Percentiles rank a stretch among this genome's conserved stretches.
Conservation (phyloP, 2,329 filamentous ascomycete genomes). For the Colletotrichum aenigma region DNA sequence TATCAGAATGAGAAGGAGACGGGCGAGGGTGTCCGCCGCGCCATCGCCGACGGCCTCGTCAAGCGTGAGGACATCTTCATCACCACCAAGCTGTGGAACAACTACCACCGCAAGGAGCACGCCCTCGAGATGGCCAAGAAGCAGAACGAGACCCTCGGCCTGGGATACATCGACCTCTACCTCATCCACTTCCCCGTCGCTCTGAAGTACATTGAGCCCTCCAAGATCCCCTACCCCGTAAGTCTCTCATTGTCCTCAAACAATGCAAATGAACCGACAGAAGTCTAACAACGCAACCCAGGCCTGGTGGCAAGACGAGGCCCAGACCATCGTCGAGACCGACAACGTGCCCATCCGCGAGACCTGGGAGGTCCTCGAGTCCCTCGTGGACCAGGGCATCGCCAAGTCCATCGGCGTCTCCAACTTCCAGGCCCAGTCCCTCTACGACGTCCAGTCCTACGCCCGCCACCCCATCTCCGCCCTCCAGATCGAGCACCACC, state of each 20-base stretch:
- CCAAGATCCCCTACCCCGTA: conserved; percentile 41
- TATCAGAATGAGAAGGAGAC: conserved; percentile 72
- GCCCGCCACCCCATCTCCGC: conserved; percentile 56
- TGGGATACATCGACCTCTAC: conserved; percentile 73
- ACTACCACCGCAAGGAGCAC: conserved; percentile 70
- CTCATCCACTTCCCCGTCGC: conserved; percentile 67
- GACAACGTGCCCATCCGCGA: conserved; percentile 48
- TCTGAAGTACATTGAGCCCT: conserved; percentile 46
- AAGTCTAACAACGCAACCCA: background rate
- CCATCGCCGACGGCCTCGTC: conserved; percentile 61
- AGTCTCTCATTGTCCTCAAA: background rate
- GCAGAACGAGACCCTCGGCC: conserved; percentile 64
- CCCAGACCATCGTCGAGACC: conserved; percentile 40
- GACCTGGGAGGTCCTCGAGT: conserved; percentile 68
- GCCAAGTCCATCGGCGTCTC: conserved; percentile 63
- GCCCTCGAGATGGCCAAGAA: conserved; percentile 65
- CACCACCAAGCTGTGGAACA: conserved; percentile 86
- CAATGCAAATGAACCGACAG: fast-evolving
- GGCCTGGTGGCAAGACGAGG: conserved; percentile 44
- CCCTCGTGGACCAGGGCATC: conserved; percentile 50
- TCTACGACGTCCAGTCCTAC: conserved; percentile 67
- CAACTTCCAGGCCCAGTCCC: conserved; percentile 62
- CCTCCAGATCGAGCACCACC: conserved; percentile 73
- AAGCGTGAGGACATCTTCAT: conserved; percentile 82
- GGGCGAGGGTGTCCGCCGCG: conserved; percentile 64